Evolutionary conservation across 2,329 filamentous ascomycete species (phyloP).

Genomic region (Sporothrix dimorphospora): DNA sequence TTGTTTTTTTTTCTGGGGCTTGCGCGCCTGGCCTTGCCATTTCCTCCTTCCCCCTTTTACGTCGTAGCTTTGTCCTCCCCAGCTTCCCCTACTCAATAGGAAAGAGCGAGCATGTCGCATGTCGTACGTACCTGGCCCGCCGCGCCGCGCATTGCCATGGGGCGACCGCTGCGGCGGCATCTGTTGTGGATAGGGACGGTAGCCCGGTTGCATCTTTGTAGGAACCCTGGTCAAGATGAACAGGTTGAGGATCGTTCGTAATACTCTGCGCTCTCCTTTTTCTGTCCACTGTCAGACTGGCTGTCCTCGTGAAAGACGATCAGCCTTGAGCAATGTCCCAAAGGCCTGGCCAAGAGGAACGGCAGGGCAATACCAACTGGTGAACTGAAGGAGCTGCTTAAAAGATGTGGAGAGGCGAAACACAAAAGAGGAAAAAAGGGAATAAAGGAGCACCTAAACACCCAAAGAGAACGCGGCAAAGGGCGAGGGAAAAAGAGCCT

Average conservation of each 20-base stretch:
- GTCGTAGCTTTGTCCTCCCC: slow-evolving; percentile 6
- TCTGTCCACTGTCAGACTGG: background rate
- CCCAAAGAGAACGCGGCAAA: slow-evolving; percentile 8
- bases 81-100: background rate
- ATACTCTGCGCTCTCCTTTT: background rate
- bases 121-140: slow-evolving; percentile 50
- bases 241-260: background rate
- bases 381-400: background rate
- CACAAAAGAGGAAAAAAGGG: slow-evolving; percentile 7
- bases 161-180: slow-evolving; percentile 55
- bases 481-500: slow-evolving; percentile 4
- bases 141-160: slow-evolving; percentile 51
- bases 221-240: background rate
- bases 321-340: background rate
- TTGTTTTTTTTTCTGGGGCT: background rate
- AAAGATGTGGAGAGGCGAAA: slow-evolving; percentile 25
- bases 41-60: background rate
- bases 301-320: slow-evolving; percentile 1
- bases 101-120: background rate
- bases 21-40: background rate
- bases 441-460: background rate
- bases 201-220: slow-evolving; percentile 56
- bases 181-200: slow-evolving; percentile 56
- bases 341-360: background rate
- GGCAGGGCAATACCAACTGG: background rate